phyloP scores from a whole-genome alignment of 2,329 filamentous ascomycete genomes.

The Fusarium globosum region DNA sequence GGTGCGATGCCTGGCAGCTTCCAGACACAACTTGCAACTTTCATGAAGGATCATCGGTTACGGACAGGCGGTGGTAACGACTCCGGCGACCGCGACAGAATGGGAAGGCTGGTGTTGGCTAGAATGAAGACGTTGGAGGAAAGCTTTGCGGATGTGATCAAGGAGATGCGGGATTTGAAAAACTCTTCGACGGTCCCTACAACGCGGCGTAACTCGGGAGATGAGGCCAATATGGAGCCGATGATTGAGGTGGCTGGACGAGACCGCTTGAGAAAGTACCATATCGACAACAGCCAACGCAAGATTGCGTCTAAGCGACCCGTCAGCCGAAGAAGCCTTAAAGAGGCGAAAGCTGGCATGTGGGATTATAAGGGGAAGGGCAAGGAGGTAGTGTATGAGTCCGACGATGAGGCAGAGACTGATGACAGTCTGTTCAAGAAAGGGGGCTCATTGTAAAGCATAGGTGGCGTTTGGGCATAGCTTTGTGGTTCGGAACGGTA shows the following conservation, averaged over 20 bases:
- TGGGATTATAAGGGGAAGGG: conserved; percentile 59
- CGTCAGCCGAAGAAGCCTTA: conserved; percentile 56
- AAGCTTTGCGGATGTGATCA: conserved; percentile 86
- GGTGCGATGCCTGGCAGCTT: conserved; percentile 79
- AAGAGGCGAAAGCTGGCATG: conserved; percentile 51
- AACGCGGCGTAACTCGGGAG: conserved; percentile 63
- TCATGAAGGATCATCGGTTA: conserved; percentile 67
- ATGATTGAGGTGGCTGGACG: conserved; percentile 51
- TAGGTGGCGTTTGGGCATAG: conserved; percentile 28
- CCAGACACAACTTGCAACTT: conserved; percentile 81
- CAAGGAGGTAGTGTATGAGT: conserved; percentile 56
- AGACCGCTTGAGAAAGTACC: conserved; percentile 43
- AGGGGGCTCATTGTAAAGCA: conserved; percentile 57
- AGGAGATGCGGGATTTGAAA: conserved; percentile 77
- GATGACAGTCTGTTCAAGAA: conserved; percentile 47
- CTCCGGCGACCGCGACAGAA: conserved; percentile 68
- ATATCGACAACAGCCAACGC: conserved; percentile 40
- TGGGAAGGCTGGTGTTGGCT: conserved; percentile 84
- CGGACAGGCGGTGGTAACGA: conserved; percentile 56
- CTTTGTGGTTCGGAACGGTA: conserved; percentile 16
- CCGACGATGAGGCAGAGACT: conserved; percentile 50
- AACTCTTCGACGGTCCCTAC: conserved; percentile 58
- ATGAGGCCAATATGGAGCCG: conserved; percentile 48
- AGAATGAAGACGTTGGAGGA: conserved; percentile 95
- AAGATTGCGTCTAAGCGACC: conserved; percentile 50